Evolutionary conservation across 352 stramenopile species (phyloP).

Genomic region (Globisporangium splendens): DNA sequence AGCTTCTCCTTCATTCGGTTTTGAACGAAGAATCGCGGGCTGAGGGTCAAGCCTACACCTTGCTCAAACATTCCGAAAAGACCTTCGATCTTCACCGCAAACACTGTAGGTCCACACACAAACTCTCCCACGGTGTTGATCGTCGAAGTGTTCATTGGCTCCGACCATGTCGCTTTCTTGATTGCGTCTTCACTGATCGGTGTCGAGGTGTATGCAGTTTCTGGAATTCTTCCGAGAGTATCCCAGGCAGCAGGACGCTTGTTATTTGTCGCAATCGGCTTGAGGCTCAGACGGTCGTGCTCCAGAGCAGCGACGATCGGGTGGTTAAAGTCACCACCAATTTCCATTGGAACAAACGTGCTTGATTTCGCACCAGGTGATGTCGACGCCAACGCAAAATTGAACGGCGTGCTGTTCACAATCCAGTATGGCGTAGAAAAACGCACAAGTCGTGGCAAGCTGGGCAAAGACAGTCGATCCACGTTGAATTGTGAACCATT

Average conservation of each 20-base stretch:
- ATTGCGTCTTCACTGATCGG: slow-evolving; percentile 57
- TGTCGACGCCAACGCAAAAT: slow-evolving; percentile 58
- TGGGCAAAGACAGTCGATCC: slow-evolving; percentile 65
- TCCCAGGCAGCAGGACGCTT: slow-evolving; percentile 57
- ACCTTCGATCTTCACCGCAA: slow-evolving; percentile 79
- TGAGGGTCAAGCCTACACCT: slow-evolving; percentile 73
- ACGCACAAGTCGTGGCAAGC: slow-evolving; percentile 68
- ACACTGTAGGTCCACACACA: slow-evolving; percentile 67
- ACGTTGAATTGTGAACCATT: slow-evolving; percentile 62
- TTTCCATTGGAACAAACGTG: slow-evolving; percentile 38
- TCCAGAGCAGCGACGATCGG: slow-evolving; percentile 58
- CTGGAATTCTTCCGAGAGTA: slow-evolving; percentile 46
- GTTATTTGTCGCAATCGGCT: slow-evolving; percentile 43
- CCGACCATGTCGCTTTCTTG: slow-evolving; percentile 67
- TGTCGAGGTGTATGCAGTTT: slow-evolving; percentile 41
- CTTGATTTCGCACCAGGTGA: slow-evolving; percentile 45
- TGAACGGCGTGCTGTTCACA: slow-evolving; percentile 76
- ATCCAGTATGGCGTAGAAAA: slow-evolving; percentile 86
- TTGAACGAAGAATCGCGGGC: slow-evolving; percentile 78
- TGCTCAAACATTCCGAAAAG: slow-evolving; percentile 79
- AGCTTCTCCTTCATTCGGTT: slow-evolving; percentile 81
- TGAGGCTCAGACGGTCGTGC: slow-evolving; percentile 69
- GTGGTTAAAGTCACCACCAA: slow-evolving; percentile 48
- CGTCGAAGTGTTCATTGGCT: slow-evolving; percentile 79
- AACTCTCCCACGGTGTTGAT: slow-evolving; percentile 85